Conservation (phyloP, 495 filamentous ascomycete species). For the Lichina pygmaea region DNA sequence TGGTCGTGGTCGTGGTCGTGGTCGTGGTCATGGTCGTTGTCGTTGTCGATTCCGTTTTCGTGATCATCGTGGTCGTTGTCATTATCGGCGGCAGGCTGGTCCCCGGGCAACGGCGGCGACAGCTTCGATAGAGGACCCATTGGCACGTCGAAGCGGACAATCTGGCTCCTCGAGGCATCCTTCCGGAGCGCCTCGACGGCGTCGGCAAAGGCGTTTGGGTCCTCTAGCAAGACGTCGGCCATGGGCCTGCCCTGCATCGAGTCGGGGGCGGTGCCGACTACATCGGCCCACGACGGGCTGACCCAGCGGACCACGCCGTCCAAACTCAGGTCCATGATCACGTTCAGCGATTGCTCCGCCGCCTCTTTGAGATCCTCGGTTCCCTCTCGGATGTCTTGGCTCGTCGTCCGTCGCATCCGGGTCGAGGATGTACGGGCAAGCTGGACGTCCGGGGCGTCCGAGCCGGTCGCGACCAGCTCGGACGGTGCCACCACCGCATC, state of each 20-base stretch:
- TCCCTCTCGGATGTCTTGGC: slow-evolving; percentile 47
- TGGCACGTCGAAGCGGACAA: slow-evolving; percentile 57
- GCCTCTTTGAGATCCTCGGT: slow-evolving; percentile 81
- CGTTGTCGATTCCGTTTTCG: slow-evolving; percentile 4
- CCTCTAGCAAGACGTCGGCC: slow-evolving; percentile 52
- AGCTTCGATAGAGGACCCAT: slow-evolving; percentile 52
- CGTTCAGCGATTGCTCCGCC: slow-evolving; percentile 84
- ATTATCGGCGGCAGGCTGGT: background rate
- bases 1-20: slow-evolving; percentile 16
- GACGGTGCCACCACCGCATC: too few relatives aligned
- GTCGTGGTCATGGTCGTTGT: slow-evolving; percentile 1
- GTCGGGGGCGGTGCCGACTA: slow-evolving; percentile 53
- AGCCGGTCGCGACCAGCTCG: background rate
- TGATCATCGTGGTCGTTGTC: slow-evolving; percentile 12
- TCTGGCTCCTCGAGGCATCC: slow-evolving; percentile 79
- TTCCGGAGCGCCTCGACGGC: slow-evolving; percentile 69
- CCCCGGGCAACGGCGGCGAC: slow-evolving; percentile 11
- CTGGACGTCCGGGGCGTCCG: background rate
- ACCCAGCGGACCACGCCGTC: slow-evolving; percentile 82
- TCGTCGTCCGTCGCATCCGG: slow-evolving; percentile 22
- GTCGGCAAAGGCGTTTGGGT: slow-evolving; percentile 51
- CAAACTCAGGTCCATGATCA: slow-evolving; percentile 77
- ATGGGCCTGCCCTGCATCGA: slow-evolving; percentile 54
- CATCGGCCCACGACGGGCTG: slow-evolving; percentile 87
- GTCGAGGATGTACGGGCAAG: background rate